A percentile compares a stretch with the other conserved stretches of the same genome.
Evolutionary conservation across 371 early-diverging fungal genomes (phyloP).

Genomic region (Haplosporangium sp.): DNA sequence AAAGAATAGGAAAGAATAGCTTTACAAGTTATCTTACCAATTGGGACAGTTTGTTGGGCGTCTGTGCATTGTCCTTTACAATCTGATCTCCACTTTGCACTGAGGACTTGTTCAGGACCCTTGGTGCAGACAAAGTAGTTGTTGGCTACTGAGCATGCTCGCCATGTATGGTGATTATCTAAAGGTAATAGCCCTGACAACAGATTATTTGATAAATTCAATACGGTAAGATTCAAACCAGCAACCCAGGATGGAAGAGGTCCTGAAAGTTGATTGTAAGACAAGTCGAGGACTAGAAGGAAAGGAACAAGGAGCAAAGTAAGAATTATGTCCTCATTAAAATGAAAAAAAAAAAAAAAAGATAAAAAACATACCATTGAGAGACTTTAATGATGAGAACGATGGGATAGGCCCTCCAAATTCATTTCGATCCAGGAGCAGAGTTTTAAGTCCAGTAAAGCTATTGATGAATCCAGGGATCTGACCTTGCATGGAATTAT

Average conservation of each 20-base stretch:
- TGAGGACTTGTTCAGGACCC: slow-evolving; percentile 37
- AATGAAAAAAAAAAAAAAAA: background rate
- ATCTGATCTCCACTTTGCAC: slow-evolving; percentile 26
- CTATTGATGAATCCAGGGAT: slow-evolving; percentile 26
- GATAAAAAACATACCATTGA: slow-evolving; percentile 11
- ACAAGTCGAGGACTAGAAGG: slow-evolving; percentile 31
- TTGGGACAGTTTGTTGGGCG: slow-evolving; percentile 24
- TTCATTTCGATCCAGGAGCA: slow-evolving; percentile 48
- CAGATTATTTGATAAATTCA: slow-evolving; percentile 44
- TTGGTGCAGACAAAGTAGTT: slow-evolving; percentile 46
- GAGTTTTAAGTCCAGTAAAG: slow-evolving; percentile 29
- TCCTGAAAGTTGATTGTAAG: slow-evolving; percentile 43
- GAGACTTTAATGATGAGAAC: slow-evolving; percentile 3
- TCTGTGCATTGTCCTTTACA: slow-evolving; percentile 31
- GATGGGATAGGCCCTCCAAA: slow-evolving; percentile 44
- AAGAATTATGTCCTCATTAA: no score
- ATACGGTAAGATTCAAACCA: slow-evolving; percentile 34
- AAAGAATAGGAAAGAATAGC: no score
- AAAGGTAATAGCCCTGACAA: slow-evolving; percentile 34
- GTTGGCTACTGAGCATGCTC: slow-evolving; percentile 35
- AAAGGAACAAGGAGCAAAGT: background rate
- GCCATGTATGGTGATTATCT: slow-evolving; percentile 38
- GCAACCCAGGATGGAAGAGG: slow-evolving; percentile 34
- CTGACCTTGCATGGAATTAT: slow-evolving; percentile 40
- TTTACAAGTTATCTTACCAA: background rate